Conservation (phyloP, 305 asterid genomes). For the Fraxinus velutina region DNA sequence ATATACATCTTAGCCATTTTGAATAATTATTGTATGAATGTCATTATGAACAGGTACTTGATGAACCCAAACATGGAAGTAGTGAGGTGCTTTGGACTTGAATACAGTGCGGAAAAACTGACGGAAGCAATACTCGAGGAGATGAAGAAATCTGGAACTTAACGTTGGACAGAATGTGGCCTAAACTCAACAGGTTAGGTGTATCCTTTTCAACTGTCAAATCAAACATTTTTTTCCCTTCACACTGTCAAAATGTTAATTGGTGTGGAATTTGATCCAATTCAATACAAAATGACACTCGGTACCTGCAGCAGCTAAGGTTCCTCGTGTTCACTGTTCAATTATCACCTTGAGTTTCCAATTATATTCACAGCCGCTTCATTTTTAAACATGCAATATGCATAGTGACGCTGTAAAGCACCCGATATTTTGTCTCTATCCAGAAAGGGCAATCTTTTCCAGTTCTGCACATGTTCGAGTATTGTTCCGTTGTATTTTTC, state of each 20-base stretch:
- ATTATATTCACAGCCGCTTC: background rate
- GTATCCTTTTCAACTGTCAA: conserved; percentile 8
- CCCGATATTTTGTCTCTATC: background rate
- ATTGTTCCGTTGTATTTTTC: background rate
- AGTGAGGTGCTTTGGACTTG: conserved; percentile 69
- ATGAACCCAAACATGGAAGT: conserved; percentile 76
- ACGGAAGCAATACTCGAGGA: conserved; percentile 57
- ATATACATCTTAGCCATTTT: background rate
- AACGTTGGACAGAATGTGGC: background rate
- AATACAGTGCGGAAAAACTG: conserved; percentile 63
- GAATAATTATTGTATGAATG: background rate
- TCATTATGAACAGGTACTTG: conserved; percentile 60
- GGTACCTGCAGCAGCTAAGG: background rate
- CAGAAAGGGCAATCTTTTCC: background rate
- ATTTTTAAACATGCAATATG: background rate
- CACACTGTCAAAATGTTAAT: background rate
- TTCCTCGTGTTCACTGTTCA: background rate
- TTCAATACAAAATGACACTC: background rate
- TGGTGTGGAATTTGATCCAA: background rate
- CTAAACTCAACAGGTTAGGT: background rate
- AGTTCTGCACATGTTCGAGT: background rate
- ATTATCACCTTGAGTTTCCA: background rate
- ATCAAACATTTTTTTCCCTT: background rate
- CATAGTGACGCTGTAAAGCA: background rate
- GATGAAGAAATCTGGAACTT: conserved; percentile 40